Conservation (phyloP, 2,329 filamentous ascomycete genomes). For the Plenodomus tracheiphilus region DNA sequence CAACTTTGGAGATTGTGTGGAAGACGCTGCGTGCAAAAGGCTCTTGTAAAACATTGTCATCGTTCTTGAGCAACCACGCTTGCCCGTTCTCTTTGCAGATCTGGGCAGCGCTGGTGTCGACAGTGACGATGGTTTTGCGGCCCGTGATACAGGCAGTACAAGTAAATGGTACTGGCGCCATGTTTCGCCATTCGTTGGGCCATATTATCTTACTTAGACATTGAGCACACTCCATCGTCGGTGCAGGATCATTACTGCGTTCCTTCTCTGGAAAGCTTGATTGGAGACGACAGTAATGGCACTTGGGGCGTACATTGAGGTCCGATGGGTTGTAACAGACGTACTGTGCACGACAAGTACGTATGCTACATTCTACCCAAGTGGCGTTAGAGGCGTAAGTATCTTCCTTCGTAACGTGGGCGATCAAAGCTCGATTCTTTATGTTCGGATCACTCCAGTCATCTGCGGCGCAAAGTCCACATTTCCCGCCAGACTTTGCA, state of each 20-base stretch:
- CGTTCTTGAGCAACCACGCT: slow-evolving; percentile 52
- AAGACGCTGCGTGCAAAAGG: slow-evolving; percentile 51
- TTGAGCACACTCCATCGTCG: slow-evolving; percentile 50
- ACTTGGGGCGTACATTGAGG: slow-evolving; percentile 54
- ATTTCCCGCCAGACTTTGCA: slow-evolving; percentile 33
- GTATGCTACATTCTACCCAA: slow-evolving; percentile 56
- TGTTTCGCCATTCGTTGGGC: slow-evolving; percentile 49
- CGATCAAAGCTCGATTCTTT: slow-evolving; percentile 18
- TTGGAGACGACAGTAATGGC: slow-evolving; percentile 52
- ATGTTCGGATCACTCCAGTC: slow-evolving; percentile 22
- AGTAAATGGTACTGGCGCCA: slow-evolving; percentile 38
- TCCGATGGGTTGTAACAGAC: slow-evolving; percentile 52
- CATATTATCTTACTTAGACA: slow-evolving; percentile 55
- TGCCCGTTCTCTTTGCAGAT: slow-evolving; percentile 49
- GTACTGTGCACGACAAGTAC: slow-evolving; percentile 54
- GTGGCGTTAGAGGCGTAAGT: slow-evolving; percentile 36
- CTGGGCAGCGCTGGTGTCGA: slow-evolving; percentile 44
- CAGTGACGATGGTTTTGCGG: slow-evolving; percentile 42
- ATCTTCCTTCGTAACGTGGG: slow-evolving; percentile 38
- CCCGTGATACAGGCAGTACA: slow-evolving; percentile 50
- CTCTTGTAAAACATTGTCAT: slow-evolving; percentile 38
- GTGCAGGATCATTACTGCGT: slow-evolving; percentile 29
- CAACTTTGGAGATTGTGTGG: slow-evolving; percentile 23
- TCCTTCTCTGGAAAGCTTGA: not conserved
- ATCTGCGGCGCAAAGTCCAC: slow-evolving; percentile 47